A percentile compares a stretch with the other conserved stretches of the same genome.
These are phyloP conservation scores for Aspergillus tamarii DNA, from an alignment of 2,329 filamentous ascomycete genomes.

Conservation along the genomic window DNA sequence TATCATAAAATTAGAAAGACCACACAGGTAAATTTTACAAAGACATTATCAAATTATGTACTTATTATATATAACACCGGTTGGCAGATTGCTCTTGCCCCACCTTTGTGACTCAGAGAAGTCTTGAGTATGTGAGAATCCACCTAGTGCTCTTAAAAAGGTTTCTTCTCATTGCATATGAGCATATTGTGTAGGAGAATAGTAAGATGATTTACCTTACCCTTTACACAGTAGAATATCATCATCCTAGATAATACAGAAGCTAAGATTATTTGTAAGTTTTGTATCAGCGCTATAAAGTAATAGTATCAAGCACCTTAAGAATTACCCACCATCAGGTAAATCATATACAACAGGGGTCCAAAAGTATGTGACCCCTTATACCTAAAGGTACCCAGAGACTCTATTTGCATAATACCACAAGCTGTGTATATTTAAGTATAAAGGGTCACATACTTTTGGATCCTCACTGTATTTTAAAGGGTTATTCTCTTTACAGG, in stretches of 20 bases:
- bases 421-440: no score
- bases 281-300: not conserved
- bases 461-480: not conserved
- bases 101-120: constrained; percentile 1
- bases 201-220: not conserved
- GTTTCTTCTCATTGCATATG: not conserved
- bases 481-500: not conserved
- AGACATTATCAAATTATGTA: not conserved
- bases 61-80: not conserved
- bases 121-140: not conserved
- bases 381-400: no score
- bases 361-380: no score
- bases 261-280: not conserved
- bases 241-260: not conserved
- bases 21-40: not conserved
- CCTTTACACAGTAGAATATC: not conserved
- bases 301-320: not conserved
- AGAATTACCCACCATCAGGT: not conserved
- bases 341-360: not conserved
- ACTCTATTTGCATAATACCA: no score
- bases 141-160: not conserved
- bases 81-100: not conserved
- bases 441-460: no score
- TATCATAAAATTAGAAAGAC: not conserved
- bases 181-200: not conserved